Conservation (phyloP, 768 basidiomycete genomes). For the Leucogyrophana mollusca region DNA sequence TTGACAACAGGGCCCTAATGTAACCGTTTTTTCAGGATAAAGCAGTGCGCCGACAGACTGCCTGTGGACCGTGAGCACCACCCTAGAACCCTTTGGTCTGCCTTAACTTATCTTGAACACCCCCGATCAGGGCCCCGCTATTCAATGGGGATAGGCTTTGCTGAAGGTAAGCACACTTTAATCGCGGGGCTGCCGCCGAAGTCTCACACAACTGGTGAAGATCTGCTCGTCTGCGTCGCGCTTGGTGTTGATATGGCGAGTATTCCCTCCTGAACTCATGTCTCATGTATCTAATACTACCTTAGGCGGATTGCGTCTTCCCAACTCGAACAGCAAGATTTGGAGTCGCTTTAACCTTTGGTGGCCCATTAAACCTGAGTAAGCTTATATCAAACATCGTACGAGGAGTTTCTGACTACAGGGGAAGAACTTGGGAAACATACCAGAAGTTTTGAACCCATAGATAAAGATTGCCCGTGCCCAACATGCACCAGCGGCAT, state of each 20-base stretch:
- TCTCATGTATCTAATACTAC: not conserved
- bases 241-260: slow-evolving; percentile 90
- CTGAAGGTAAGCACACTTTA: slow-evolving; percentile 61
- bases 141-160: slow-evolving; percentile 91
- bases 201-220: slow-evolving; percentile 33
- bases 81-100: no score
- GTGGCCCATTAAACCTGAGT: slow-evolving; percentile 84
- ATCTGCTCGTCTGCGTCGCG: slow-evolving; percentile 87
- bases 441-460: slow-evolving; percentile 63
- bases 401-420: slow-evolving; percentile 15
- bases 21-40: slow-evolving; percentile 49
- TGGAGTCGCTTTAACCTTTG: slow-evolving; percentile 82
- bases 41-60: slow-evolving; percentile 75
- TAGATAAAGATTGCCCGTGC: slow-evolving; percentile 80
- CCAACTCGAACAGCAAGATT: slow-evolving; percentile 91
- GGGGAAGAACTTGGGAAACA: slow-evolving; percentile 66
- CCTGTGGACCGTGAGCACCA: slow-evolving; percentile 67
- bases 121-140: slow-evolving; percentile 70
- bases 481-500: slow-evolving; percentile 74
- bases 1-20: not conserved
- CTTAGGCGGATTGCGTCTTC: slow-evolving; percentile 88
- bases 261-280: not conserved
- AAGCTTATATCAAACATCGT: slow-evolving; percentile 2
- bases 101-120: slow-evolving; percentile 1
- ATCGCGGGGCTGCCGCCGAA: not conserved